Percentiles rank a stretch among this genome's conserved stretches.
Evolutionary conservation across 257 asterid genomes (phyloP).

Genomic region (Penstemon davidsonii): DNA sequence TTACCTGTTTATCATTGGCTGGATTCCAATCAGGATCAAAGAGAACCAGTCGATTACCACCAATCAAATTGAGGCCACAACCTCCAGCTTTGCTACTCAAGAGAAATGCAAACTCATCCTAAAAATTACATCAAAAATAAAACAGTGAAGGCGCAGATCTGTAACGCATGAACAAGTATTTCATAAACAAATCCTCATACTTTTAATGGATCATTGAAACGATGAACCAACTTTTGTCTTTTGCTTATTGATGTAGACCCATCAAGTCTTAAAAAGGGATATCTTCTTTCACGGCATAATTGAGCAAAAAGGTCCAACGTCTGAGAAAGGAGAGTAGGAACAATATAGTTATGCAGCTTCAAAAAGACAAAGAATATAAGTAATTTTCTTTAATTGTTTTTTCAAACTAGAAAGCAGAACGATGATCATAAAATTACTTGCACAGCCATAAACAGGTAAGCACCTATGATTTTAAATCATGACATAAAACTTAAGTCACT

Average conservation of each 20-base stretch:
- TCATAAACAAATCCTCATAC: slow-evolving; percentile 37
- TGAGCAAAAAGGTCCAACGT: slow-evolving; percentile 95
- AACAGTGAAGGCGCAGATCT: slow-evolving; percentile 20
- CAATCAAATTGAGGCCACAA: slow-evolving; percentile 95
- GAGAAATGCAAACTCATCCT: slow-evolving; percentile 98
- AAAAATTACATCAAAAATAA: slow-evolving; percentile 26
- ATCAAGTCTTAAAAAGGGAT: slow-evolving; percentile 92
- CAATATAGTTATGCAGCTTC: slow-evolving; percentile 27
- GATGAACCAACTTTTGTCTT: slow-evolving; percentile 91
- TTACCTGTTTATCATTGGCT: slow-evolving; percentile 98
- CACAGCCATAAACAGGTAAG: slow-evolving; percentile 12
- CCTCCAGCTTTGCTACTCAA: slow-evolving; percentile 99
- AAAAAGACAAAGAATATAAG: slow-evolving; percentile 19
- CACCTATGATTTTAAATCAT: slow-evolving; percentile 2
- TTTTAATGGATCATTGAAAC: slow-evolving; percentile 82
- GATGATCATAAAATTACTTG: slow-evolving; percentile 12
- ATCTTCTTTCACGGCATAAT: slow-evolving; percentile 94
- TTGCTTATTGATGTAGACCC: slow-evolving; percentile 93
- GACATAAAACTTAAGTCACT: slow-evolving; percentile 19
- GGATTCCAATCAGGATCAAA: slow-evolving; percentile 99
- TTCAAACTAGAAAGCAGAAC: slow-evolving; percentile 13
- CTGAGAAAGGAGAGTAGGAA: slow-evolving; percentile 39
- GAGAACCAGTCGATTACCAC: slow-evolving; percentile 90
- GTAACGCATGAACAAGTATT: slow-evolving; percentile 23
- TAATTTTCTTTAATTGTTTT: slow-evolving; percentile 1